phyloP scores from a whole-genome alignment of 2,329 filamentous ascomycete species.

The Iodosphaeria phyllophila region DNA sequence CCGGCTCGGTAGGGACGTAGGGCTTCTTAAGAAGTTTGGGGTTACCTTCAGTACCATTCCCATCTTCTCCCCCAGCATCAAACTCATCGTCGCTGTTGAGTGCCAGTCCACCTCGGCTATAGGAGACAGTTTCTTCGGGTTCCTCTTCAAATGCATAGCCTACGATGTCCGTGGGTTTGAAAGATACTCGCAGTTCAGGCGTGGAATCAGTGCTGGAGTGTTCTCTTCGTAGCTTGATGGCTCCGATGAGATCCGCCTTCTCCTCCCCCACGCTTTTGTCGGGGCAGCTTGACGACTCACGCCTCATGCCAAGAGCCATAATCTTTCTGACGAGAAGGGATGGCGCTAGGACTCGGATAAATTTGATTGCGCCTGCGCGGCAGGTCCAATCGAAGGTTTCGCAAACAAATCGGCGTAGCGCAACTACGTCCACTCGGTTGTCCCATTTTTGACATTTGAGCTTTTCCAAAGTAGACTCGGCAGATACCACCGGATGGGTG shows the following conservation, averaged over 20 bases:
- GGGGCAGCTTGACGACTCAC: conserved; percentile 10
- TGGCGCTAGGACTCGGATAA: conserved; percentile 63
- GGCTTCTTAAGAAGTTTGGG: conserved; percentile 15
- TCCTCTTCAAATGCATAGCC: conserved; percentile 60
- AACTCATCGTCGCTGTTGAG: conserved; percentile 51
- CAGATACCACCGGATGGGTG: conserved; percentile 69
- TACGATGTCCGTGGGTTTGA: conserved; percentile 58
- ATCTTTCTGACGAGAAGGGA: conserved; percentile 50
- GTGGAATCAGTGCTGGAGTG: conserved; percentile 60
- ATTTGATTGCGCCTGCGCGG: conserved; percentile 62
- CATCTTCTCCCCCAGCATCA: conserved; percentile 16
- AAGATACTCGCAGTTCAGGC: conserved; percentile 62
- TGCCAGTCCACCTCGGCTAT: conserved; percentile 33
- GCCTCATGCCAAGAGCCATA: conserved; percentile 18
- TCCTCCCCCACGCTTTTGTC: conserved; percentile 19
- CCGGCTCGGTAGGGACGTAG: conserved; percentile 47
- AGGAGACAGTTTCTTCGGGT: conserved; percentile 36
- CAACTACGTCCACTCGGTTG: conserved; percentile 40
- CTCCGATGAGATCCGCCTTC: conserved; percentile 37
- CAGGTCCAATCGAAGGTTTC: conserved; percentile 79
- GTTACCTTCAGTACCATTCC: conserved; percentile 7
- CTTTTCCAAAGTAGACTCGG: conserved; percentile 31
- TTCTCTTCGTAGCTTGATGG: conserved; percentile 46
- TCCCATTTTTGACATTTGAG: conserved; percentile 41
- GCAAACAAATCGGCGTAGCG: conserved; percentile 53